Percentiles rank a stretch among this genome's conserved stretches.
Conservation (phyloP, 192 early-diverging fungal species). For the Pilaira anomala region DNA sequence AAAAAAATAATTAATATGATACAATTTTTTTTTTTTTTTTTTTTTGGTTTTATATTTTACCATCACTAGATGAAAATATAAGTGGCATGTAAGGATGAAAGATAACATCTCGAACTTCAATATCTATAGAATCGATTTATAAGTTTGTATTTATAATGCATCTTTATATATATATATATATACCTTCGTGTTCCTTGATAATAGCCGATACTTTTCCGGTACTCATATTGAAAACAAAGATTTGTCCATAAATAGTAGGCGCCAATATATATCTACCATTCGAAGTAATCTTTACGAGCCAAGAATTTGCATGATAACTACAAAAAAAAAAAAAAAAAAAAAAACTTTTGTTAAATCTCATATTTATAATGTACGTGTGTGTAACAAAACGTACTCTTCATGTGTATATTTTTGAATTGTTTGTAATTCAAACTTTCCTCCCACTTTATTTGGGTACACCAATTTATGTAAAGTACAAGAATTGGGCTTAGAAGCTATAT, state of each 20-base stretch:
- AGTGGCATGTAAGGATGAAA: conserved; percentile 85
- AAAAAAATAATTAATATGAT: background rate
- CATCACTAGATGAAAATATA: conserved; percentile 83
- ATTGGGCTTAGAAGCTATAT: conserved; percentile 74
- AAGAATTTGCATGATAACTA: conserved; percentile 87
- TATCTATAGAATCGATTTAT: too few relatives aligned
- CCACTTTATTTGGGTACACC: conserved; percentile 72
- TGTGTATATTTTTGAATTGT: conserved; percentile 76
- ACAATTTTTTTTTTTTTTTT: background rate
- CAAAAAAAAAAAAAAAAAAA: background rate
- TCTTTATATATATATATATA: too few relatives aligned
- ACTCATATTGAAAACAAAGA: conserved; percentile 79
- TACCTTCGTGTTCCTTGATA: conserved; percentile 82
- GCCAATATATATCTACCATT: conserved; percentile 88
- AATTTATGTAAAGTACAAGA: conserved; percentile 83
- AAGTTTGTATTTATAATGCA: background rate
- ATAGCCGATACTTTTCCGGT: conserved; percentile 76
- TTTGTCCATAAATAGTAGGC: conserved; percentile 84
- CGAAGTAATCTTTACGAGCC: conserved; percentile 84
- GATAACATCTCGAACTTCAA: conserved; percentile 90
- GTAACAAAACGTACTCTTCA: conserved; percentile 75
- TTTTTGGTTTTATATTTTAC: conserved; percentile 36
- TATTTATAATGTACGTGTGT: too few relatives aligned
- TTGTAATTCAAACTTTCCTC: conserved; percentile 70
- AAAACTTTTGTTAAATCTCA: background rate